Percentiles rank a stretch among this genome's conserved stretches.
Conservation (phyloP, 495 filamentous ascomycete species). For the Hyaloscypha finlandica region DNA sequence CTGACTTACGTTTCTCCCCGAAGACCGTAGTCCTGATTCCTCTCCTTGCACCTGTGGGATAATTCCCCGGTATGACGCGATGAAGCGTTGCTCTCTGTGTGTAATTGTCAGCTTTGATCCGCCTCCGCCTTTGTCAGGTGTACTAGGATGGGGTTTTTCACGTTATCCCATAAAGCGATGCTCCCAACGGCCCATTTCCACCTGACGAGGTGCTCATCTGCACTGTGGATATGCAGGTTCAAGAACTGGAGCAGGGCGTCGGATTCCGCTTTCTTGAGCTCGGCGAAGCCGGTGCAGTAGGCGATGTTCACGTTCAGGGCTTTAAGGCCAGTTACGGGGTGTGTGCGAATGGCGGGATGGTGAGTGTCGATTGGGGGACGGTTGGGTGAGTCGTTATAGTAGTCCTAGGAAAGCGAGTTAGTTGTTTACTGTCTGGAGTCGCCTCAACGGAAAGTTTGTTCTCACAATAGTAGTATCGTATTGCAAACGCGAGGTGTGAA, state of each 20-base stretch:
- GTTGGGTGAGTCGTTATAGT: constrained; percentile 42
- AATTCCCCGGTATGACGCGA: constrained; percentile 54
- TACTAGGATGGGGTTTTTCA: not conserved
- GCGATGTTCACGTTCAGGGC: constrained; percentile 51
- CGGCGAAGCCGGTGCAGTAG: constrained; percentile 53
- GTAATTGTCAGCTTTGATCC: not conserved
- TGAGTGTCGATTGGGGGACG: constrained; percentile 53
- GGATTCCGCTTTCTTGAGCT: constrained; percentile 54
- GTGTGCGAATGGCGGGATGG: constrained; percentile 55
- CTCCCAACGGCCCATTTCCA: constrained; percentile 57
- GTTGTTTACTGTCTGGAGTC: not conserved
- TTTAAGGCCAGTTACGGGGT: constrained; percentile 54
- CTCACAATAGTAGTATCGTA: constrained; percentile 41
- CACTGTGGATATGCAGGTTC: constrained; percentile 50
- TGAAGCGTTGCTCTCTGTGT: constrained; percentile 29
- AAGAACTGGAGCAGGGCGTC: constrained; percentile 54
- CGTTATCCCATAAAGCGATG: constrained; percentile 58
- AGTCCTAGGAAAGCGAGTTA: constrained; percentile 43
- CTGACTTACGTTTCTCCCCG: constrained; percentile 52
- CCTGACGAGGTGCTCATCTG: constrained; percentile 52
- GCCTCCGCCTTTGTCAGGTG: no score
- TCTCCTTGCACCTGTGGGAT: constrained; percentile 42
- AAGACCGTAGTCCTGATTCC: constrained; percentile 56
- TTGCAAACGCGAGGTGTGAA: constrained; percentile 52
- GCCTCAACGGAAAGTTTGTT: not conserved